Conservation (phyloP, 139 green algal genomes). For the Coelastrella sp. region DNA sequence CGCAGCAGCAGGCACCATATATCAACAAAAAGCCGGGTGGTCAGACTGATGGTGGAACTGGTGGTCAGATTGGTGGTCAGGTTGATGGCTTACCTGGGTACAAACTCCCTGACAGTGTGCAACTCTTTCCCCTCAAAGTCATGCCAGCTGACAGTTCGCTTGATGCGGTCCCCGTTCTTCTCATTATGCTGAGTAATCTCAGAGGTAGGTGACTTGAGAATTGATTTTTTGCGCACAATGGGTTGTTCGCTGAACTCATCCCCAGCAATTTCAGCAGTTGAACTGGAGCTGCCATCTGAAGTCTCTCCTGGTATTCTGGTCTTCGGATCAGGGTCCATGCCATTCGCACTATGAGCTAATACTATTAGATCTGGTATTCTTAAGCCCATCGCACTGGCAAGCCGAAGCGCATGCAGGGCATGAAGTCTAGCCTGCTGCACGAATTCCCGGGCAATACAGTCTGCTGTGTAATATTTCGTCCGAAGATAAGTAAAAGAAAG, state of each 20-base stretch:
- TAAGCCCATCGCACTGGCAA: neutral
- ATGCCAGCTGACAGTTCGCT: conserved; percentile 50
- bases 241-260: neutral
- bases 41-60: neutral
- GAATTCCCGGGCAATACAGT: neutral
- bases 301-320: neutral
- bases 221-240: neutral
- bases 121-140: conserved; percentile 43
- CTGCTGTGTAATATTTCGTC: neutral
- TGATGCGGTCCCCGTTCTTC: neutral
- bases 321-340: conserved; percentile 4
- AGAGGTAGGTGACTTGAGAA: neutral
- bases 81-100: conserved; percentile 39
- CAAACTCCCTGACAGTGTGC: conserved; percentile 45
- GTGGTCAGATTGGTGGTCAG: neutral
- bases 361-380: neutral
- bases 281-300: neutral
- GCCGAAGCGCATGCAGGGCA: neutral
- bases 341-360: conserved; percentile 37
- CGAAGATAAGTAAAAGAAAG: too few species aligned
- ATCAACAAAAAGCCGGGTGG: neutral
- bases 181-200: neutral
- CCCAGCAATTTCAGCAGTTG: neutral
- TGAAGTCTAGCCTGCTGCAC: neutral
- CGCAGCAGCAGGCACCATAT: neutral